Evolutionary conservation across 495 filamentous ascomycete species (phyloP).

Genomic region (Neurospora hispaniola): DNA sequence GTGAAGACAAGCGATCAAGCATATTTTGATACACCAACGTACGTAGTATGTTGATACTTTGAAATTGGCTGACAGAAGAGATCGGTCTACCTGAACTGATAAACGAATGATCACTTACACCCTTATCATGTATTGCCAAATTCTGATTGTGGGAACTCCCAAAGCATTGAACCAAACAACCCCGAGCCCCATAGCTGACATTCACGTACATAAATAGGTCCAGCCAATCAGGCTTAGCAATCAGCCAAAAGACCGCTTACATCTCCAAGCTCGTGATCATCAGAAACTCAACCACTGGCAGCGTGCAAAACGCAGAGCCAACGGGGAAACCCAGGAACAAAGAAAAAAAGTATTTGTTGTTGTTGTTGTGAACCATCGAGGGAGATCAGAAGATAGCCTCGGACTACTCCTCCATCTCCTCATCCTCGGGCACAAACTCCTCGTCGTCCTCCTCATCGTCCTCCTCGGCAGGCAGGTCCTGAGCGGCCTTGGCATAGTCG

Average conservation of each 20-base stretch:
- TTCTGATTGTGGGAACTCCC: neutral
- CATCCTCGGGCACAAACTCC: conserved; percentile 33
- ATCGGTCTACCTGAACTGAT: neutral
- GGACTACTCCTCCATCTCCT: conserved; percentile 40
- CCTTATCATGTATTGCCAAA: neutral
- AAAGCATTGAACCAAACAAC: neutral
- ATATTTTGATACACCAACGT: neutral
- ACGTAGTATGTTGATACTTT: neutral
- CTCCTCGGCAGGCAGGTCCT: conserved; percentile 53
- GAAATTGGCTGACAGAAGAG: neutral
- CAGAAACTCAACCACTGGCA: neutral
- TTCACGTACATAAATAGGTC: neutral
- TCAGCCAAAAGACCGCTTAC: neutral
- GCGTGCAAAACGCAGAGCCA: neutral
- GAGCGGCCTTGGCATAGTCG: conserved; percentile 73
- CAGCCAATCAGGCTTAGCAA: neutral
- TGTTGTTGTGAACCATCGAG: neutral
- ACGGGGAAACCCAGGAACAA: neutral
- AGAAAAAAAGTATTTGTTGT: neutral
- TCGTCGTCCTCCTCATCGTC: conserved; percentile 78
- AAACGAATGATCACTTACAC: neutral
- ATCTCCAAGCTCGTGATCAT: neutral
- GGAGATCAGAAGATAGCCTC: neutral
- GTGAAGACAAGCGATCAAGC: neutral
- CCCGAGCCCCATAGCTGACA: neutral